Base-by-base conservation (phyloP, 2,329 filamentous ascomycete species). In the Botryotinia narcissicola region DNA sequence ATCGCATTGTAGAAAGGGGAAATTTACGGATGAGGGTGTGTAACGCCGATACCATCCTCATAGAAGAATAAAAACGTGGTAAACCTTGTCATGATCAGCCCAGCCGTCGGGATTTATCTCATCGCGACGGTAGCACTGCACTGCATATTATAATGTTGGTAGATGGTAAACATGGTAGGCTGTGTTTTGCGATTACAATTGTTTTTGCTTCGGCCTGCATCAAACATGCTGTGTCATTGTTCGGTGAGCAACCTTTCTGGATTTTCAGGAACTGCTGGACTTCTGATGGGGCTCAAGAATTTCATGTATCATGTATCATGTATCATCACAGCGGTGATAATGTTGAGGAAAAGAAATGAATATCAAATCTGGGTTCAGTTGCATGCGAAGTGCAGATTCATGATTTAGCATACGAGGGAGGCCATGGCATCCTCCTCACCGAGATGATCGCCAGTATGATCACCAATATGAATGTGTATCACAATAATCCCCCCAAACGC, bases 341-440 rank as follows among this genome's bases (percentile, higher is more conserved):
- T n/a, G 46, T 25, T 9, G 64, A 67, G 32, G 46, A 40, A 54
- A 40, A 37, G 25, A 40, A 54, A 40, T 40, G 32, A 29, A 54
- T 10, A 54, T 8, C 48, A 48, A 42, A 25, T 60, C 51, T 42
- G 10, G 22, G n/a, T 42, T 22, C 44, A 60, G 40, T 68, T 68
- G 70, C 51, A 72, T 68, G 62, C 70, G 22, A 72, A 48, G 70
- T 72, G 62, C 62, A 72, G 25, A 40, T 54, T 54, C 48, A 10
- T 35, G 35, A 48, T n/a, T 70, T 46, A 68, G 29, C 62, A 72
- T 57, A 66, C 46, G 70, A 54, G 37, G 70, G 25, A 54, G 12
- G 51, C 14, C 60, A 57, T 66, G 62, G 63, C 71, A 62, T 18
- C 22, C 51, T 72, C 48, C 63, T 72, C 71, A 72, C 71, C 71